Percentiles rank a stretch among this genome's conserved stretches.
Evolutionary conservation across 805 yeast genomes (phyloP).

Genomic region (Barnettozyma botsteinii): DNA sequence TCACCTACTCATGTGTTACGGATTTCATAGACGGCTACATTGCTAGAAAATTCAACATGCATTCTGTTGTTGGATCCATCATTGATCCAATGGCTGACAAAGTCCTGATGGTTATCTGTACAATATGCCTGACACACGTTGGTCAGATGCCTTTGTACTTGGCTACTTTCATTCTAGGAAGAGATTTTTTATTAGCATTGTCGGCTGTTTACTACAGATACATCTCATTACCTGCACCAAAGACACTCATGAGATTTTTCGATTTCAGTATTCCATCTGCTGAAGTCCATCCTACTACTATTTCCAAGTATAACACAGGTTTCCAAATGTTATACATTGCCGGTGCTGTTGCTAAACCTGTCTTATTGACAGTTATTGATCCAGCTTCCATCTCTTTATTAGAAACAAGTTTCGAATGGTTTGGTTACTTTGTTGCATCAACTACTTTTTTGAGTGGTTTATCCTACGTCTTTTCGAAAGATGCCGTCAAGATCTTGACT

Average conservation of each 20-base stretch:
- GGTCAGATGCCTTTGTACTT: conserved; percentile 64
- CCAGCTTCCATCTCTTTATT: conserved; percentile 24
- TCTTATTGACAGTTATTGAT: conserved; percentile 32
- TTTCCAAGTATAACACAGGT: conserved; percentile 86
- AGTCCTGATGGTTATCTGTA: conserved; percentile 78
- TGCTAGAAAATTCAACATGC: conserved; percentile 74
- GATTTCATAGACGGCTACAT: conserved; percentile 90
- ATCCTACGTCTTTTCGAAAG: conserved; percentile 64
- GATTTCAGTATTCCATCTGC: conserved; percentile 79
- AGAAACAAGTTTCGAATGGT: conserved; percentile 25
- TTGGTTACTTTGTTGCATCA: conserved; percentile 52
- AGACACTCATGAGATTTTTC: conserved; percentile 64
- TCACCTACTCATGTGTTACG: conserved; percentile 81
- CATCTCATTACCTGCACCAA: conserved; percentile 68
- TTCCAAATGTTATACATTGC: conserved; percentile 90
- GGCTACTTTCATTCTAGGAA: conserved; percentile 70
- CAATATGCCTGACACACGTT: conserved; percentile 65
- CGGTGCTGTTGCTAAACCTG: conserved; percentile 50
- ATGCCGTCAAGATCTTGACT: conserved; percentile 55
- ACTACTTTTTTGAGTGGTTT: conserved; percentile 78
- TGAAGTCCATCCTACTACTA: conserved; percentile 78
- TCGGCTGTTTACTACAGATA: conserved; percentile 72
- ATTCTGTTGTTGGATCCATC: conserved; percentile 81
- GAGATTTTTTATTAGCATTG: conserved; percentile 69
- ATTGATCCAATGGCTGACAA: conserved; percentile 96